Percentiles rank a stretch among this genome's conserved stretches.
These are phyloP conservation scores for Berberis vulgaris DNA, from an alignment of 164 flowering plant species.

Conservation along the genomic window DNA sequence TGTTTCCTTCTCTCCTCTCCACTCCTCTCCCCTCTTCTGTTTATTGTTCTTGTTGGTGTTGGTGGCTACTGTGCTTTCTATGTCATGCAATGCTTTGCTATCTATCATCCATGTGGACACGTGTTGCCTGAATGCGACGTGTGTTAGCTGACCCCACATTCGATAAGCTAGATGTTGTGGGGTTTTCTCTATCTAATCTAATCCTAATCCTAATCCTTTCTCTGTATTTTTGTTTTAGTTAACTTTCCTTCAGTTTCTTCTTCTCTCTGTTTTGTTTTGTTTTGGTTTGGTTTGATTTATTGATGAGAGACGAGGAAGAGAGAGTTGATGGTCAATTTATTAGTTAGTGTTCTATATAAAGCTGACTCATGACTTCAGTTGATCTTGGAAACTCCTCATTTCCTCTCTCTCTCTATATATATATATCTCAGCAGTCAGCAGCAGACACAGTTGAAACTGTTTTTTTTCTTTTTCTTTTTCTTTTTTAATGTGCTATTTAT, in stretches of 20 bases:
- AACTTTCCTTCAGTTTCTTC: too few species aligned
- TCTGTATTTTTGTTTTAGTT: too few species aligned
- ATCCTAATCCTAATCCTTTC: too few species aligned
- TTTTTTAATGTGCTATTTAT: too few species aligned
- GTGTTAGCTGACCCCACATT: slow-evolving; percentile 34
- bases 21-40: not conserved
- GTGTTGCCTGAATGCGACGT: slow-evolving; percentile 38
- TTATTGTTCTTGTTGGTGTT: not conserved
- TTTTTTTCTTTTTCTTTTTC: not conserved
- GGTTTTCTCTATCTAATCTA: not conserved
- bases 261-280: too few species aligned
- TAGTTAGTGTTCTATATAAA: not conserved
- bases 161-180: slow-evolving; percentile 1
- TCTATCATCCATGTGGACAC: slow-evolving; percentile 42
- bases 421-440: not conserved
- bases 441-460: not conserved
- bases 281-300: too few species aligned
- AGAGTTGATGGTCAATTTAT: not conserved
- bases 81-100: not conserved
- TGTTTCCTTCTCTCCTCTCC: not conserved
- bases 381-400: not conserved
- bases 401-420: not conserved
- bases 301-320: not conserved
- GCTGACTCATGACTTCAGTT: too few species aligned
- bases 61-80: not conserved